phyloP scores from a whole-genome alignment of 371 early-diverging fungal species.

The Phascolomyces articulosus region DNA sequence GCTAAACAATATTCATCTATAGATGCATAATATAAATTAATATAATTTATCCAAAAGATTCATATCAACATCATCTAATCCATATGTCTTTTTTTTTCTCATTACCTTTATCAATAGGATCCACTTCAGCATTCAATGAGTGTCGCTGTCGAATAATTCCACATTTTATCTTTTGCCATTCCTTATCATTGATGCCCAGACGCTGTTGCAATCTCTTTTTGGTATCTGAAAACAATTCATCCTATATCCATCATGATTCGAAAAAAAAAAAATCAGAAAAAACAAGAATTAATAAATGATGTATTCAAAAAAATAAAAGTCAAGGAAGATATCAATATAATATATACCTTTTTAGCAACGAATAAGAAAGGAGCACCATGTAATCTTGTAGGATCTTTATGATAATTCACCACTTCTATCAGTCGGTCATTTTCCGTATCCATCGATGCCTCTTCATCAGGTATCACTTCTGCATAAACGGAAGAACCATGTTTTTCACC shows the following conservation, averaged over 20 bases:
- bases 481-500: constrained; percentile 26
- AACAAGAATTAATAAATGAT: not conserved
- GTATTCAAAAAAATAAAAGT: not conserved
- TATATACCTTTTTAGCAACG: constrained; percentile 60
- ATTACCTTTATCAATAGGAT: constrained; percentile 51
- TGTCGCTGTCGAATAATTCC: constrained; percentile 33
- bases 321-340: not conserved
- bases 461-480: constrained; percentile 58
- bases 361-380: constrained; percentile 89
- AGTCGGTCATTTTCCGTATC: constrained; percentile 50
- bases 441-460: constrained; percentile 60
- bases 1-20: constrained; percentile 58
- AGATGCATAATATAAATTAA: no score
- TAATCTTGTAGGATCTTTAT: constrained; percentile 61
- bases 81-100: no score
- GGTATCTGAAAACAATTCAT: constrained; percentile 71
- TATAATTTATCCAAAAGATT: no score
- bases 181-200: constrained; percentile 84
- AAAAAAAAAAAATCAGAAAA: not conserved
- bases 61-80: no score
- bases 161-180: constrained; percentile 80
- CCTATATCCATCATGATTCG: constrained; percentile 22
- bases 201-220: constrained; percentile 73
- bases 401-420: constrained; percentile 76
- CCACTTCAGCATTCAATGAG: constrained; percentile 29